Evolutionary conservation across 1,284 basidiomycete genomes (phyloP).

Genomic region (Sporisorium iseilematis-ciliati): DNA sequence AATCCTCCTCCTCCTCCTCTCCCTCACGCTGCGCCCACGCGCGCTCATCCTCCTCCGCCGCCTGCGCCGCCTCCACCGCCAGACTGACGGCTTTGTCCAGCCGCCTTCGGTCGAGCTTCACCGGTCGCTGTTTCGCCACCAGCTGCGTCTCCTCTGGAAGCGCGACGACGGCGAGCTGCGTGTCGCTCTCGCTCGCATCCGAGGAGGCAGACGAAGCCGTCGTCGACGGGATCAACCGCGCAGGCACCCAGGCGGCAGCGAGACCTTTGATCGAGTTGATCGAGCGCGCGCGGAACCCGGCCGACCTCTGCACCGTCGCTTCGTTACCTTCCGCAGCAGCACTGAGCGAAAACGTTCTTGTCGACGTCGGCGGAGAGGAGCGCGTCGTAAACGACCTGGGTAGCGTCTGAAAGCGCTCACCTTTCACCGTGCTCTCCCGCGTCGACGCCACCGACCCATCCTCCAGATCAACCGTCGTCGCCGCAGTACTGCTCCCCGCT

Average conservation of each 20-base stretch:
- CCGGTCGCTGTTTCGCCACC: constrained; percentile 28
- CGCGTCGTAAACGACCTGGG: constrained; percentile 21
- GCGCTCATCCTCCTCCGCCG: constrained; percentile 52
- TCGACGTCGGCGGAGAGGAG: no score
- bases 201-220: constrained; percentile 22
- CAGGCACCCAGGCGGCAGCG: constrained; percentile 43
- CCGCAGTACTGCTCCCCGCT: no score
- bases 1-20: constrained; percentile 19
- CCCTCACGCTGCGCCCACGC: constrained; percentile 33
- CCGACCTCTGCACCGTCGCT: constrained; percentile 24
- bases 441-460: constrained; percentile 5
- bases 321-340: constrained; percentile 1
- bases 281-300: constrained; percentile 40
- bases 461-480: no score
- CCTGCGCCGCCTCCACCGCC: constrained; percentile 56
- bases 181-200: constrained; percentile 16
- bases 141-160: not conserved
- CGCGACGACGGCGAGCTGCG: constrained; percentile 10
- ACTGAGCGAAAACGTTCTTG: constrained; percentile 17
- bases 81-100: constrained; percentile 57
- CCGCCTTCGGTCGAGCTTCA: constrained; percentile 43
- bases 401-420: constrained; percentile 12
- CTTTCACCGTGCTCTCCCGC: not conserved
- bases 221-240: constrained; percentile 25
- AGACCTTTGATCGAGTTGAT: constrained; percentile 45